phyloP scores from a whole-genome alignment of 345 rosid species.

The Erodium maritimum region DNA sequence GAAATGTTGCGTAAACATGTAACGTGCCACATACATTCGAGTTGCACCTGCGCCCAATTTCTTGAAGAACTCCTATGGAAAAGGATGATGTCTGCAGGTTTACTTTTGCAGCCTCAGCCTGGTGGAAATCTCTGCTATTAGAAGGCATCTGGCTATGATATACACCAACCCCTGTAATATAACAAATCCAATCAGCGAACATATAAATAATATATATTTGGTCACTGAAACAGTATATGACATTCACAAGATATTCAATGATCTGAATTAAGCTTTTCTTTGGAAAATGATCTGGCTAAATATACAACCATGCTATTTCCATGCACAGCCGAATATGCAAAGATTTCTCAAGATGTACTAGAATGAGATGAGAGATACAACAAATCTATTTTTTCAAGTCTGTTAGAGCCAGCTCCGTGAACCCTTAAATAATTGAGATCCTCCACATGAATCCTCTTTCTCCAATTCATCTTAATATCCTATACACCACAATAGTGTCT shows the following conservation, averaged over 20 bases:
- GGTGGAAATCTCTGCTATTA: constrained; percentile 38
- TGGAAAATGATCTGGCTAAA: no score
- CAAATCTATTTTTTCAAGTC: no score
- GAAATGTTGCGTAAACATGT: background rate
- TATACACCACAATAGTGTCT: no score
- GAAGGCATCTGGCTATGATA: constrained; percentile 37
- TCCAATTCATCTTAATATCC: no score
- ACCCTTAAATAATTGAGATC: no score
- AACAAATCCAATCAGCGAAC: constrained; percentile 16
- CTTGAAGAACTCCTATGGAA: constrained; percentile 68
- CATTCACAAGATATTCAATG: background rate
- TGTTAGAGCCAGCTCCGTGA: no score
- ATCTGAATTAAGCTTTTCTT: no score
- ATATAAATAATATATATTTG: background rate
- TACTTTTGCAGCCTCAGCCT: constrained; percentile 55
- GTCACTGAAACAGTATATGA: background rate
- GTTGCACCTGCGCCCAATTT: constrained; percentile 86
- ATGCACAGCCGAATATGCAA: no score
- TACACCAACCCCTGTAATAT: constrained; percentile 49
- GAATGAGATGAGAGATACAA: no score
- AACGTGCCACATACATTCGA: constrained; percentile 48
- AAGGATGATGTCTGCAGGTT: constrained; percentile 51
- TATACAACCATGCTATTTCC: no score
- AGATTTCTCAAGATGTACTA: no score
- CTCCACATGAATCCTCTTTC: no score